Evolutionary conservation across 1,139 yeast species (phyloP).

Genomic region (Kodamaea arcana): DNA sequence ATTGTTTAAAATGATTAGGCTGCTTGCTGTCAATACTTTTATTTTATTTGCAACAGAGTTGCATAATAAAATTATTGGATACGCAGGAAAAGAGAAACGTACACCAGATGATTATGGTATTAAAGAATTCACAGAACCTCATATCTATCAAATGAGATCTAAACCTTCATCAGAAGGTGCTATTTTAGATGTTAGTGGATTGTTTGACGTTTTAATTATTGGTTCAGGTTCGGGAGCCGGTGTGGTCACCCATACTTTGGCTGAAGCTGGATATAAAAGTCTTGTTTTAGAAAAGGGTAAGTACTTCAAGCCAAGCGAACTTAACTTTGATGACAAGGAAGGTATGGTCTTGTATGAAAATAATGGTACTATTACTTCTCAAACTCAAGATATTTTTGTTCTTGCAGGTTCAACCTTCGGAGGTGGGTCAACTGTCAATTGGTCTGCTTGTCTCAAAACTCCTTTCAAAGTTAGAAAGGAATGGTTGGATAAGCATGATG

Average conservation of each 20-base stretch:
- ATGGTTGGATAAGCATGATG: constrained; percentile 48
- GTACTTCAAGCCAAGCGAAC: constrained; percentile 37
- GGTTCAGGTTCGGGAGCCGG: constrained; percentile 63
- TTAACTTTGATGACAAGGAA: constrained; percentile 34
- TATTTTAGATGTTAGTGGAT: constrained; percentile 34
- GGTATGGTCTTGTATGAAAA: constrained; percentile 42
- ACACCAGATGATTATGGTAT: neutral
- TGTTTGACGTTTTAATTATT: constrained; percentile 42
- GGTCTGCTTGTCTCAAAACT: constrained; percentile 57
- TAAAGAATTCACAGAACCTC: constrained; percentile 28
- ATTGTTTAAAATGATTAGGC: constrained; percentile 23
- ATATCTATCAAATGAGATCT: constrained; percentile 28
- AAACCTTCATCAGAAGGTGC: constrained; percentile 28
- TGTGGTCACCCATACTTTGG: constrained; percentile 50
- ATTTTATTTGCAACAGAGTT: constrained; percentile 26
- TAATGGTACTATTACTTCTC: constrained; percentile 31
- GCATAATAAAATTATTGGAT: constrained; percentile 33
- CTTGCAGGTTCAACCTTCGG: constrained; percentile 58
- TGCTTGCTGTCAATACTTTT: constrained; percentile 24
- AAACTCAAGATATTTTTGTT: constrained; percentile 35
- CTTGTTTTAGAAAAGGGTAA: constrained; percentile 54
- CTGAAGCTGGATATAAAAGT: constrained; percentile 41
- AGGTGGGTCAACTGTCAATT: constrained; percentile 59
- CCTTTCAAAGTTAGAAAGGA: constrained; percentile 53
- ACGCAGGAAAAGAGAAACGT: constrained; percentile 31